These are phyloP conservation scores for Spiraea crenata DNA, from an alignment of 331 rosid genomes.

Conservation along the genomic window DNA sequence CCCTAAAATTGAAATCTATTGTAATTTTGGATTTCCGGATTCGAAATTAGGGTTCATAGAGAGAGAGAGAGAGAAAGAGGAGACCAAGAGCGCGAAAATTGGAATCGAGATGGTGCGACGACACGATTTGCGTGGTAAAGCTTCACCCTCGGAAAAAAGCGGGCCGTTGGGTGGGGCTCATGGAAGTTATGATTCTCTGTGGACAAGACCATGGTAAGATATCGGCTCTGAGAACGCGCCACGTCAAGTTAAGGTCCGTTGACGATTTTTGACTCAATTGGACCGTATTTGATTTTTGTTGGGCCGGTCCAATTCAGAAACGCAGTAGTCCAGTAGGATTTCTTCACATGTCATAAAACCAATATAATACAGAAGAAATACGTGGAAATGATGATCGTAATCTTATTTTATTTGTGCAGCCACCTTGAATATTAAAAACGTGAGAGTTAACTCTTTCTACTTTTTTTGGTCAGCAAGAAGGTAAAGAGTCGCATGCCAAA, in stretches of 20 bases:
- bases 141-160: not conserved
- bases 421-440: too few relatives aligned
- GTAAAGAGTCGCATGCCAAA: too few relatives aligned
- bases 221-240: not conserved
- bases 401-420: too few relatives aligned
- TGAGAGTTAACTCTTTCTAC: too few relatives aligned
- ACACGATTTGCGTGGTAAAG: conserved; percentile 1
- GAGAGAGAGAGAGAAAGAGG: not conserved
- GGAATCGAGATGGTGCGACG: not conserved
- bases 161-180: not conserved
- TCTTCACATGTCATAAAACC: too few relatives aligned
- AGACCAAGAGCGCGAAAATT: not conserved
- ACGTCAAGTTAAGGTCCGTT: not conserved
- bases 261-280: too few relatives aligned
- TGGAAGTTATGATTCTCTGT: not conserved
- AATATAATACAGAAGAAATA: too few relatives aligned
- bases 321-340: too few relatives aligned
- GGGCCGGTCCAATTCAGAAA: too few relatives aligned
- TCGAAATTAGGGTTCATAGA: not conserved
- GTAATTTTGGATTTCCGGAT: not conserved
- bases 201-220: not conserved
- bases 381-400: too few relatives aligned
- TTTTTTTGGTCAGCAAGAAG: too few relatives aligned
- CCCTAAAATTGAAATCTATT: not conserved
- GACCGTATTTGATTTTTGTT: too few relatives aligned